Evolutionary conservation across 306 rosid species (phyloP).

Genomic region (Prunus armeniaca): DNA sequence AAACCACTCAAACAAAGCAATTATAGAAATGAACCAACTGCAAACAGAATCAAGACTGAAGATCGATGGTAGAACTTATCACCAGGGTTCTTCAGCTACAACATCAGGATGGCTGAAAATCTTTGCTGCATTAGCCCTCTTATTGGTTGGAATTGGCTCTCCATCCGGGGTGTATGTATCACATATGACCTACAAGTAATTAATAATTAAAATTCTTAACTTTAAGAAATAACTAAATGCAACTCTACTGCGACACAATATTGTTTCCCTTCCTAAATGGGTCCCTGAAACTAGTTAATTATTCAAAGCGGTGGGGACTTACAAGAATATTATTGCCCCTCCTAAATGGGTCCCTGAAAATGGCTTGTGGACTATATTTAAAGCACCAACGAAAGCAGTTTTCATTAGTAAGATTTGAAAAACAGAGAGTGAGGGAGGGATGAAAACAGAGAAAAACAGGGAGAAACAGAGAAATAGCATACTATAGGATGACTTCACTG

Average conservation of each 20-base stretch:
- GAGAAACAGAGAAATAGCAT: constrained; percentile 5
- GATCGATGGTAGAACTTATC: background rate
- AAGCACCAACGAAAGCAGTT: background rate
- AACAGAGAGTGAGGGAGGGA: background rate
- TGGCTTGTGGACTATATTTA: constrained; percentile 53
- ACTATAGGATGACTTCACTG: constrained; percentile 70
- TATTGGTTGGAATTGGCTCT: constrained; percentile 59
- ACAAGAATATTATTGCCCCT: constrained; percentile 61
- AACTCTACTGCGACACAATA: background rate
- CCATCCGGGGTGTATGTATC: constrained; percentile 65
- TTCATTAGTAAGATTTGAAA: background rate
- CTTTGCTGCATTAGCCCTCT: constrained; percentile 54
- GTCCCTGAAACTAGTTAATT: constrained; percentile 32
- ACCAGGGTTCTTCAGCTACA: constrained; percentile 61
- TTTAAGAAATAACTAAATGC: background rate
- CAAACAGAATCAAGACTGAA: background rate
- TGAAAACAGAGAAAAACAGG: background rate
- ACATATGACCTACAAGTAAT: constrained; percentile 28
- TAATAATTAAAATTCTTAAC: background rate
- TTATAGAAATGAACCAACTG: background rate
- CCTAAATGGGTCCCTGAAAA: constrained; percentile 69
- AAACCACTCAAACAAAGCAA: background rate
- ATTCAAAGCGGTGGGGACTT: constrained; percentile 9
- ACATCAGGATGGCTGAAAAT: constrained; percentile 55
- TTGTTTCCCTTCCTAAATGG: constrained; percentile 52